These are phyloP conservation scores for Eucommia ulmoides DNA, from an alignment of 257 asterid genomes.

Conservation along the genomic window DNA sequence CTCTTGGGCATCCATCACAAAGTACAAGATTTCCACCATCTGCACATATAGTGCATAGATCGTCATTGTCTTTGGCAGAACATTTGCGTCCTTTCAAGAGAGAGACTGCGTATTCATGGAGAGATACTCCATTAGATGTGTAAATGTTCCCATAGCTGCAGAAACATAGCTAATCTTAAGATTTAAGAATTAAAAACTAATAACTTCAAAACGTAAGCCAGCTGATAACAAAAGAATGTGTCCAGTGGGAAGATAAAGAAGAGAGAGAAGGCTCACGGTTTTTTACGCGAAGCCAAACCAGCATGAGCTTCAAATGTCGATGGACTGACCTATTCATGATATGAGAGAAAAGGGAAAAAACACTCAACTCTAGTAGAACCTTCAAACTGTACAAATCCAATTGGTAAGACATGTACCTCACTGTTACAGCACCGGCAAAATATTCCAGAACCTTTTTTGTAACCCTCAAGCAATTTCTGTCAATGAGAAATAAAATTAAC, in stretches of 20 bases:
- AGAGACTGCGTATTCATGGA: conserved; percentile 81
- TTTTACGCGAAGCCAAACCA: conserved; percentile 95
- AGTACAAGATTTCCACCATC: conserved; percentile 99
- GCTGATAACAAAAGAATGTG: too few species aligned
- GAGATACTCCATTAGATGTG: conserved; percentile 95
- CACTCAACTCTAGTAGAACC: conserved; percentile 10
- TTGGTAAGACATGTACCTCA: conserved; percentile 45
- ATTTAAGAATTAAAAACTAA: too few species aligned
- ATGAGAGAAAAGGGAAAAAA: conserved; percentile 14
- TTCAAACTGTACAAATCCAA: conserved; percentile 9
- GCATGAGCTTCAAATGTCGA: conserved; percentile 98
- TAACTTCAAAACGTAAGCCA: neutral
- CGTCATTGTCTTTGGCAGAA: conserved; percentile 66
- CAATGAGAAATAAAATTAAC: conserved; percentile 9
- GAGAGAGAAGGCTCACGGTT: conserved; percentile 54
- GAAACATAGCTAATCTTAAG: too few species aligned
- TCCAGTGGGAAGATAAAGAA: conserved; percentile 4
- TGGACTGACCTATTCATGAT: conserved; percentile 89
- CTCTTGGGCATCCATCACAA: conserved; percentile 99
- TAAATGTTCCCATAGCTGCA: conserved; percentile 91
- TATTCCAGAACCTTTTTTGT: conserved; percentile 81
- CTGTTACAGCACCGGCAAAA: conserved; percentile 80
- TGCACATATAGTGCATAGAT: conserved; percentile 91
- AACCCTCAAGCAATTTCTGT: conserved; percentile 84
- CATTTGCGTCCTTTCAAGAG: conserved; percentile 69